Conservation (phyloP, 1,284 basidiomycete species). For the Ustilago esculenta region DNA sequence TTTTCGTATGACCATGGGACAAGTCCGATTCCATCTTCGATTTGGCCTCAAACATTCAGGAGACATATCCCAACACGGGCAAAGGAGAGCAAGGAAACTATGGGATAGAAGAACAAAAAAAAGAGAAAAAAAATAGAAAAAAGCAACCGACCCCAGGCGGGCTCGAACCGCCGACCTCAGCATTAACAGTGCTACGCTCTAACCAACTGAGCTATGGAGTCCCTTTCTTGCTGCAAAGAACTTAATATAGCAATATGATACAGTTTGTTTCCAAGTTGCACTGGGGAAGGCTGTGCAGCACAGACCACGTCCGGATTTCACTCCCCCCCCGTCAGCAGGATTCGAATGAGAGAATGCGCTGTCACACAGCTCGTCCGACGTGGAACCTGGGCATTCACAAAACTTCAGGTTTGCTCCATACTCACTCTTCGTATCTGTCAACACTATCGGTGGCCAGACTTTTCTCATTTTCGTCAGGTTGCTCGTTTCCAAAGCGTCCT, state of each 20-base stretch:
- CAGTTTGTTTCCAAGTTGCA: neutral
- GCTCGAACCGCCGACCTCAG: constrained; percentile 58
- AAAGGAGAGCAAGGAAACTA: neutral
- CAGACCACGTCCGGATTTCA: constrained; percentile 13
- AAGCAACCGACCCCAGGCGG: constrained; percentile 45
- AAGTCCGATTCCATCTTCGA: too few relatives aligned
- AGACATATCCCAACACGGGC: too few relatives aligned
- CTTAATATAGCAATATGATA: neutral
- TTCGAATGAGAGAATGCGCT: too few relatives aligned
- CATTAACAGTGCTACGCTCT: constrained; percentile 60
- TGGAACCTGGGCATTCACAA: neutral
- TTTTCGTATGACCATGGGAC: too few relatives aligned
- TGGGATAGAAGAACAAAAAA: neutral
- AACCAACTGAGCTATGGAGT: constrained; percentile 56
- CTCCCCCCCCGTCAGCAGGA: too few relatives aligned
- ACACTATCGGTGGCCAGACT: too few relatives aligned
- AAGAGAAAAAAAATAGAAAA: neutral
- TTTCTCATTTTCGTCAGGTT: too few relatives aligned
- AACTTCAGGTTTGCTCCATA: neutral
- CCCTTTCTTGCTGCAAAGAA: neutral
- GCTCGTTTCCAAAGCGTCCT: too few relatives aligned
- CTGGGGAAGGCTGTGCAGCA: constrained; percentile 11
- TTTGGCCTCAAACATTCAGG: too few relatives aligned
- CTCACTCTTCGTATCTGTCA: neutral
- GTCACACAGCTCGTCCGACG: neutral